Conservation (phyloP, 352 stramenopile genomes). For the Phytopythium vexans region DNA sequence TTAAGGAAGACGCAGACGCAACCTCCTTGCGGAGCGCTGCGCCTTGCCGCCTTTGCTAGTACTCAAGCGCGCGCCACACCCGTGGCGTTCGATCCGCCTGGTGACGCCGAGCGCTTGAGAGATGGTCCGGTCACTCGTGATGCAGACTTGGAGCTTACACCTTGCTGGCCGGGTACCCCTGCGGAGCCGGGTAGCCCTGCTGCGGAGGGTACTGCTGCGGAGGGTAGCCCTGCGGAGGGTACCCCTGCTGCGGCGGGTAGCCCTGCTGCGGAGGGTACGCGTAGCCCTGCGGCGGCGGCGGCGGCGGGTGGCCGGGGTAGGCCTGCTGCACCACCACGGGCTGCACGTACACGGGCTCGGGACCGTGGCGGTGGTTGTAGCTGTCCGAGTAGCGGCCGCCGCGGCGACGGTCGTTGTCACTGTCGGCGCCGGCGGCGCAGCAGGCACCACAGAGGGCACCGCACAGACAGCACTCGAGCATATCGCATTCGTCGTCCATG, state of each 20-base stretch:
- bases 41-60: too few relatives aligned
- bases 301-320: slow-evolving; percentile 25
- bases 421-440: slow-evolving; percentile 44
- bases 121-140: too few relatives aligned
- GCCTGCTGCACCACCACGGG: slow-evolving; percentile 55
- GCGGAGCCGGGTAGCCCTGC: slow-evolving; percentile 23
- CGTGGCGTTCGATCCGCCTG: slow-evolving; percentile 6
- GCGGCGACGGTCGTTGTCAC: slow-evolving; percentile 34
- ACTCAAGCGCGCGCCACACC: too few relatives aligned
- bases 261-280: slow-evolving; percentile 24
- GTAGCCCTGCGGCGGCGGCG: slow-evolving; percentile 24
- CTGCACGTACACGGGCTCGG: slow-evolving; percentile 69
- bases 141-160: background rate
- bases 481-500: slow-evolving; percentile 75
- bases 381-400: slow-evolving; percentile 27
- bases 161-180: slow-evolving; percentile 5
- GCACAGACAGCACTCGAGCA: slow-evolving; percentile 77
- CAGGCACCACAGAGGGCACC: slow-evolving; percentile 71
- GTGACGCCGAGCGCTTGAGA: background rate
- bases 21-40: too few relatives aligned
- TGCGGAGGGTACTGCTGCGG: slow-evolving; percentile 26
- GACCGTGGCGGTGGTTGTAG: slow-evolving; percentile 26
- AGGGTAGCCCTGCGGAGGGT: slow-evolving; percentile 47
- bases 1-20: too few relatives aligned
- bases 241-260: slow-evolving; percentile 40